A percentile compares a stretch with the other conserved stretches of the same genome.
Evolutionary conservation across 805 yeast genomes (phyloP).

Genomic region (Schizosaccharomyces japonicus): DNA sequence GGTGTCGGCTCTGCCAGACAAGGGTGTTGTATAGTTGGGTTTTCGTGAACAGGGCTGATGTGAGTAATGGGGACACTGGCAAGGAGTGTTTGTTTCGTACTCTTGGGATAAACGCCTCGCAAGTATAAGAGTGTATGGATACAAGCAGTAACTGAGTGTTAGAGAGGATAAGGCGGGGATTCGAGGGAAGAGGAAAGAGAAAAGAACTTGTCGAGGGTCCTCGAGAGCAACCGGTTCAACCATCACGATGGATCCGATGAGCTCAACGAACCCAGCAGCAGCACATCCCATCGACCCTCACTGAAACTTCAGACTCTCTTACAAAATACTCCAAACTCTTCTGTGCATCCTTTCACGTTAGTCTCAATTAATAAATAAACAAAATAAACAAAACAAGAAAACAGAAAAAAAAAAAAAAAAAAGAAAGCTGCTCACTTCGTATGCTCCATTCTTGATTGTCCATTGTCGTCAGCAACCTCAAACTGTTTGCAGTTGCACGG

Average conservation of each 20-base stretch:
- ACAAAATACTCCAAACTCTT: not conserved
- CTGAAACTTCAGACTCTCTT: not conserved
- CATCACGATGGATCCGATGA: too few species aligned
- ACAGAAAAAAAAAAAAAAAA: not conserved
- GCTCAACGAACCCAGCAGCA: too few species aligned
- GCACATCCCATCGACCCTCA: too few species aligned
- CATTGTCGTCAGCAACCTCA: not conserved
- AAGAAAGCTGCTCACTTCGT: not conserved
- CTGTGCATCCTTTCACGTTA: not conserved
- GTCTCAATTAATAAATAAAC: too few species aligned
- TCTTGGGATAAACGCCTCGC: slow-evolving; percentile 27
- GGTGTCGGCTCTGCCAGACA: slow-evolving; percentile 23
- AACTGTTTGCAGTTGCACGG: not conserved
- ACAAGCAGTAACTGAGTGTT: slow-evolving; percentile 16
- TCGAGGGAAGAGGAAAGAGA: not conserved
- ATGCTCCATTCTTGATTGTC: not conserved
- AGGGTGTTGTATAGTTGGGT: slow-evolving; percentile 23
- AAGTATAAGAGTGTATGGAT: slow-evolving; percentile 32
- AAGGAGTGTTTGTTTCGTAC: not conserved
- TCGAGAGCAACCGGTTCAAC: too few species aligned
- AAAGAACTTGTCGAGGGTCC: too few species aligned
- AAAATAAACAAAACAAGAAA: too few species aligned
- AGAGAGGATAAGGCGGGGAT: not conserved
- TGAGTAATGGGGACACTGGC: too few species aligned
- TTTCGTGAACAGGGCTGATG: slow-evolving; percentile 22